Base-by-base conservation (phyloP, 2,329 filamentous ascomycete species). In the Trichophyton simii region DNA sequence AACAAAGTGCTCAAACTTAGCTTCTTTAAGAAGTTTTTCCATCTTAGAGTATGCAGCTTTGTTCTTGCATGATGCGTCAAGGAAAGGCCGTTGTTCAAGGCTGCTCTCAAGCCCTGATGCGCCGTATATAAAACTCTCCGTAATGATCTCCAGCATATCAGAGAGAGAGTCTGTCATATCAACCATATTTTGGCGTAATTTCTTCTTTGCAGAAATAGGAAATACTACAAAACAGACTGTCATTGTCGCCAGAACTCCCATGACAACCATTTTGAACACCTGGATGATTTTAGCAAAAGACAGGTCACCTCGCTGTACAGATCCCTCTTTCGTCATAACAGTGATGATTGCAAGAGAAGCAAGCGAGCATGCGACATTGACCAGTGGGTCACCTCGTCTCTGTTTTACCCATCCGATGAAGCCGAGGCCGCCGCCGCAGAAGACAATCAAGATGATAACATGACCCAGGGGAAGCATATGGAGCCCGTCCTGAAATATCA, bases 391-490 rank as follows among this genome's bases (percentile, higher is more conserved):
- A 63, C 87, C 88, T 63, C 89, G 80, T 67, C 79, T 85, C 70
- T 92, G 88, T 74, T 95, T 95, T 61, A 87, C 83, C 90, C 89
- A 95, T 50, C 88, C 91, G 31, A 96, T 82, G 66, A 96, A 87
- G 0, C 92, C 92, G 58, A 97, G 78, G 0, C 89, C 91, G 25
- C 87, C 90, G 22, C 91, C 91, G 64, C 91, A 87, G 69, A 95
- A 96, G 4, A 96, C 76, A 44, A 94, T 75, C 46, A 96, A 78
- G 28, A 96, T 87, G 54, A 96, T 77, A 1, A 82, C 82, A 74
- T 96, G 89, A 0, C 90, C 91, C 6, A 94, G 73, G 7, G 83
- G 77, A 25, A 89, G 82, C 60, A 87, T 76, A 60, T 87, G 79
- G 44, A 87, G 76, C 2, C 83, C 79, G 13, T 82, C 80, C 60